These are phyloP conservation scores for Hemileccinum rubropunctum DNA, from an alignment of 768 basidiomycete species.

Conservation along the genomic window DNA sequence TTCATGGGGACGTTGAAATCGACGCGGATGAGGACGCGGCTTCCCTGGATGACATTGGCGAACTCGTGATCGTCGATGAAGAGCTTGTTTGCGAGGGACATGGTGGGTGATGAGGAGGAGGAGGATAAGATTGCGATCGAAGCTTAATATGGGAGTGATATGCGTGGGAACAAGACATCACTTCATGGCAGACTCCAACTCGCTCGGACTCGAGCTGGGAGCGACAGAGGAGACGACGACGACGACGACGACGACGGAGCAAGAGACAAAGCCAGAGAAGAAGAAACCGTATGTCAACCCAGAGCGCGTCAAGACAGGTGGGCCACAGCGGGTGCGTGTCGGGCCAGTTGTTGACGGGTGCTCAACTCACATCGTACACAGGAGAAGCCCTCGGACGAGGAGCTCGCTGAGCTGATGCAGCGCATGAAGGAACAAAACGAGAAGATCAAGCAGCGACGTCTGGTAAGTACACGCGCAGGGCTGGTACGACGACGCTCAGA, in stretches of 20 bases:
- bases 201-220: constrained; percentile 67
- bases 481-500: not conserved
- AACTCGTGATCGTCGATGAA: constrained; percentile 77
- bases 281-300: constrained; percentile 78
- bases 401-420: constrained; percentile 64
- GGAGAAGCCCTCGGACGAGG: constrained; percentile 71
- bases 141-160: constrained; percentile 11
- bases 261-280: constrained; percentile 41
- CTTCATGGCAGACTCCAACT: constrained; percentile 51
- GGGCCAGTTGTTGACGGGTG: not conserved
- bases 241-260: constrained; percentile 6
- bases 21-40: constrained; percentile 90
- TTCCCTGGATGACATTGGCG: constrained; percentile 63
- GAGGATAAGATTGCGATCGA: not conserved
- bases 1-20: constrained; percentile 96
- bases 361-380: constrained; percentile 29
- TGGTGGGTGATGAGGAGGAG: constrained; percentile 34
- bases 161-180: constrained; percentile 21
- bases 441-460: constrained; percentile 67
- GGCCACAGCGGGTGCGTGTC: constrained; percentile 57
- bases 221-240: constrained; percentile 7
- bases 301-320: constrained; percentile 83
- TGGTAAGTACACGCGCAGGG: constrained; percentile 38
- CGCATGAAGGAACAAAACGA: constrained; percentile 72
- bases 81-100: constrained; percentile 96